These are phyloP conservation scores for Dactylorhiza incarnata DNA, from an alignment of 106 monocot species.

Conservation along the genomic window DNA sequence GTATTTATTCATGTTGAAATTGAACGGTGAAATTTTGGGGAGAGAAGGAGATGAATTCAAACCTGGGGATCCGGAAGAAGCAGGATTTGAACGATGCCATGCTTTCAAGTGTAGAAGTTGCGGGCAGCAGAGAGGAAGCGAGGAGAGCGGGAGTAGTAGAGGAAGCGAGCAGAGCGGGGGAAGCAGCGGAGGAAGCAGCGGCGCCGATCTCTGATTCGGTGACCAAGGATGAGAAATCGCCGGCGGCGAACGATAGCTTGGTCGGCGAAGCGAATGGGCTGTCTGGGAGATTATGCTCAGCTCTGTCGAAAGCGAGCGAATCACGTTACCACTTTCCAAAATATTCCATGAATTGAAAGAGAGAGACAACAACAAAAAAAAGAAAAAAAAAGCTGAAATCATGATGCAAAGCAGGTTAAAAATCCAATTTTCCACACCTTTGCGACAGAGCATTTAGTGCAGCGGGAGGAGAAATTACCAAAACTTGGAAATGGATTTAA, in stretches of 20 bases:
- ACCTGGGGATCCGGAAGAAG: constrained; percentile 57
- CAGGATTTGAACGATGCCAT: constrained; percentile 49
- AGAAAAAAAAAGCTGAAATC: constrained; percentile 1
- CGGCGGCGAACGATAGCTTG: constrained; percentile 13
- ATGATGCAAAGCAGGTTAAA: too few relatives aligned
- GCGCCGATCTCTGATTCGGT: not conserved
- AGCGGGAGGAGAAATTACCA: not conserved
- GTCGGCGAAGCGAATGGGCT: constrained; percentile 38
- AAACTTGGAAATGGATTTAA: not conserved
- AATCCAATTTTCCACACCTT: too few relatives aligned
- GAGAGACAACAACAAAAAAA: not conserved
- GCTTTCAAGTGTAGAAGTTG: constrained; percentile 25
- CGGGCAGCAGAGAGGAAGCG: constrained; percentile 25
- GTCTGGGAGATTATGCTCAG: constrained; percentile 52
- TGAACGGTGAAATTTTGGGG: too few relatives aligned
- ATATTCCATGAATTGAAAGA: not conserved
- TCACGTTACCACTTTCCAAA: not conserved
- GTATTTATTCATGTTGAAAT: too few relatives aligned
- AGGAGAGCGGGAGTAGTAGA: constrained; percentile 5
- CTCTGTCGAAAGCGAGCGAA: constrained; percentile 1
- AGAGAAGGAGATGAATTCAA: not conserved
- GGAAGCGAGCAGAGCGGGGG: not conserved
- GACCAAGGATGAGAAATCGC: not conserved
- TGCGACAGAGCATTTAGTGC: not conserved
- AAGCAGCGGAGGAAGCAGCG: not conserved